phyloP scores from a whole-genome alignment of 2,329 filamentous ascomycete species.

The Peltaster fructicola region DNA sequence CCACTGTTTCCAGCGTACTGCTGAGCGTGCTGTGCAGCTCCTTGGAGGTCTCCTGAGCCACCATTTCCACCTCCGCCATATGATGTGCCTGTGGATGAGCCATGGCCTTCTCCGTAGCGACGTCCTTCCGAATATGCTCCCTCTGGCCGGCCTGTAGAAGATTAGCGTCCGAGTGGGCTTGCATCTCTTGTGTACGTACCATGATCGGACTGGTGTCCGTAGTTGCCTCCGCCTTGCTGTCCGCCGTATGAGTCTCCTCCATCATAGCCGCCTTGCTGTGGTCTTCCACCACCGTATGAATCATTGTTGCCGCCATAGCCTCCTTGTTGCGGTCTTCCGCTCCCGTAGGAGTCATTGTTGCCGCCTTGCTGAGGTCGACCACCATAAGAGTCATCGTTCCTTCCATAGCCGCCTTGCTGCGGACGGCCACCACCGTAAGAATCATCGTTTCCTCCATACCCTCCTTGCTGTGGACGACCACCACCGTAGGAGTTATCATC shows the following conservation, averaged over 20 bases:
- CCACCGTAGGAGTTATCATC: constrained; percentile 5
- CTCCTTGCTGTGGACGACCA: constrained; percentile 2
- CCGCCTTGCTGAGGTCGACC: constrained; percentile 7
- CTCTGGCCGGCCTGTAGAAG: constrained; percentile 11
- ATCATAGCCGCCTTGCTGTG: constrained; percentile 8
- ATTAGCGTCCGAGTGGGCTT: too few relatives aligned
- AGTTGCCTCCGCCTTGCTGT: constrained; percentile 9
- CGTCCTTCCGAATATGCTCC: constrained; percentile 14
- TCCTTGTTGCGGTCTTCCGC: constrained; percentile 6
- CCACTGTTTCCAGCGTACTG: constrained; percentile 35
- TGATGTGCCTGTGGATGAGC: constrained; percentile 24
- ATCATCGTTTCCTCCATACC: constrained; percentile 4
- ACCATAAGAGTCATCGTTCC: constrained; percentile 7
- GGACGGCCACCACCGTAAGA: constrained; percentile 4
- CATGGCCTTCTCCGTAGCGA: constrained; percentile 15
- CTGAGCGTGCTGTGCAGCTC: constrained; percentile 37
- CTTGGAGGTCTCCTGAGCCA: constrained; percentile 33
- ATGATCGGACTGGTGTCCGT: constrained; percentile 16
- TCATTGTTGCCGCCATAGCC: constrained; percentile 9
- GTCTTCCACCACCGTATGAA: constrained; percentile 7
- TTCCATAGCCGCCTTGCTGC: constrained; percentile 6
- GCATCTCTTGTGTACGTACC: too few relatives aligned
- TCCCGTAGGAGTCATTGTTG: constrained; percentile 7
- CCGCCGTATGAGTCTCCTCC: constrained; percentile 10
- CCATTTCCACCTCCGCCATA: constrained; percentile 25